Base-by-base conservation (phyloP, 169 alveolate species). In the Eimeria maxima region DNA sequence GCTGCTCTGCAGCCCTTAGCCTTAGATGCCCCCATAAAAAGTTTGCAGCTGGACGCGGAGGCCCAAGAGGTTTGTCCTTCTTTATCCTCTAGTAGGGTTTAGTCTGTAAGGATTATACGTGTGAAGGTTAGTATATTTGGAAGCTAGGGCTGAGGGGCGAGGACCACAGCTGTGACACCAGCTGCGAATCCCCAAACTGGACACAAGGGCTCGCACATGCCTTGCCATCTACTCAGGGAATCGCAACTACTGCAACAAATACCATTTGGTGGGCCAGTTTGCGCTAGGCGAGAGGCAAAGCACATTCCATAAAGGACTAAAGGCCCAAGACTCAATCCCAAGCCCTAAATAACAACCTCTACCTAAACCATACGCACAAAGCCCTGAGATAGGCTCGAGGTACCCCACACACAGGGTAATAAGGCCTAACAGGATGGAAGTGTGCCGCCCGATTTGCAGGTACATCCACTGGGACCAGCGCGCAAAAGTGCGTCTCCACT, bases 401-500 rank as follows among this genome's bases (percentile, higher is more conserved):
- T 60, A 44, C 0, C 27, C 20, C 20, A 38, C 45, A 42, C 1
- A 24, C 91, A 24, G 18, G 14, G 47, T n/a, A 20, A 13, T 65
- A 11, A 69, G 29, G 18, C 45, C 18, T 33, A 1, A 33, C 14
- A n/a, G 27, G n/a, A 69, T 50, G 6, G 50, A 69, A 69, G 22
- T 10, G 27, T 47, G 53, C 29, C 42, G 38, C 65, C 42, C 88
- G 24, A 18, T 50, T 50, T 38, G 24, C 86, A 93, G 96, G 96
- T 93, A 81, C 33, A 88, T 93, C 18, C 96, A 93, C 65, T 93
- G 96, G 96, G 84, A 93, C 47, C 96, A 93, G 86, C 60, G 78
- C 18, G 93, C 96, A n/a, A 86, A 81, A 80, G 96, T 93, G 65
- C 96, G 96, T 50, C 74, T 93, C 47, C 94, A 93, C 42, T 80